These are phyloP conservation scores for Alternaria ethzedia DNA, from an alignment of 2,329 filamentous ascomycete genomes.

Conservation along the genomic window DNA sequence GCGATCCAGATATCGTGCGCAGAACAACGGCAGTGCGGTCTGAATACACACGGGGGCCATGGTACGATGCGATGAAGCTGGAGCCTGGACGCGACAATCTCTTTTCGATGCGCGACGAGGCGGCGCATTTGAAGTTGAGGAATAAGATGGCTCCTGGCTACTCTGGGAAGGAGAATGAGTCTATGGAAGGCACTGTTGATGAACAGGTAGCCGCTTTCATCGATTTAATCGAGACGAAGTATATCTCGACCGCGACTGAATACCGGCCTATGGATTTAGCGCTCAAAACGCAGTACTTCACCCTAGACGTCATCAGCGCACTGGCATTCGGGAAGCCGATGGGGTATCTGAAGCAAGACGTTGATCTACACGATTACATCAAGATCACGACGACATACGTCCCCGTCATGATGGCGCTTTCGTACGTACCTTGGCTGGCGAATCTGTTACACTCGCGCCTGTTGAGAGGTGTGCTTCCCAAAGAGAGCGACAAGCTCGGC, in stretches of 20 bases:
- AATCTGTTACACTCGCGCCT: slow-evolving; percentile 21
- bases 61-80: slow-evolving; percentile 53
- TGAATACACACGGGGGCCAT: slow-evolving; percentile 40
- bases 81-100: slow-evolving; percentile 59
- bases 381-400: slow-evolving; percentile 49
- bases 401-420: slow-evolving; percentile 22
- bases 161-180: slow-evolving; percentile 58
- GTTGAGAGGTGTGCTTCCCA: slow-evolving; percentile 21
- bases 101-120: slow-evolving; percentile 57
- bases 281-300: slow-evolving; percentile 58
- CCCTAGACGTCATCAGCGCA: slow-evolving; percentile 61
- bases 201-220: slow-evolving; percentile 53
- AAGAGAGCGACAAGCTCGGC: slow-evolving; percentile 53
- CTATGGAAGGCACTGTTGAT: slow-evolving; percentile 58
- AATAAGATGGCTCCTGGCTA: slow-evolving; percentile 57
- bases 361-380: slow-evolving; percentile 55
- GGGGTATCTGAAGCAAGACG: slow-evolving; percentile 57
- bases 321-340: slow-evolving; percentile 60
- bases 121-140: slow-evolving; percentile 48
- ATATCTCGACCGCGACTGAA: slow-evolving; percentile 31
- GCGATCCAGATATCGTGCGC: slow-evolving; percentile 55
- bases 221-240: slow-evolving; percentile 56
- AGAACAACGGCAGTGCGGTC: slow-evolving; percentile 52
- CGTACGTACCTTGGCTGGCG: slow-evolving; percentile 23
- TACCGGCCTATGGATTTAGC: slow-evolving; percentile 53